Base-by-base conservation (phyloP, 2,329 filamentous ascomycete species). In the Alternaria hordeiaustralica region DNA sequence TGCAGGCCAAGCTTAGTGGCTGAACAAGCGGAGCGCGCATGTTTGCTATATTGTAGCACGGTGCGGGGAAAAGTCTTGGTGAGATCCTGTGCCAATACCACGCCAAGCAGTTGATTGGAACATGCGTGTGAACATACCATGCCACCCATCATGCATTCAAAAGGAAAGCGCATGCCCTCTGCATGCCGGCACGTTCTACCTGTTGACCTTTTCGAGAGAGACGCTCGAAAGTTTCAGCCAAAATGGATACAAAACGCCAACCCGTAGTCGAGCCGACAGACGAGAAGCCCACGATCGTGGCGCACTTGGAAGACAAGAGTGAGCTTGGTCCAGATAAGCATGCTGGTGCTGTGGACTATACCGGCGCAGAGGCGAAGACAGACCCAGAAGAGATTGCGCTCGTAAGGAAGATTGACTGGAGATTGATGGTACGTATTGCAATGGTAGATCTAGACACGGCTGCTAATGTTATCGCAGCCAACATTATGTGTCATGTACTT, bases 401-500 rank as follows among this genome's bases (percentile, higher is more conserved):
- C 9, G 77, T 79, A 33, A 64, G 71, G 56, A 78, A 78, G 57
- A 69, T 79, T 12, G 77, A 79, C 53, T 70, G 67, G 66, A 66
- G 74, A 41, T 65, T 79, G 7, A 78, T 78, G 71, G 73, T 75
- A 64, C 13, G 61, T 46, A 26, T 30, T 30, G 5, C 43, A 1
- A 11, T 13, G 15, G 13, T 4, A 33, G 13, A 36, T 20, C 12
- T 4, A 9, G 15, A 11, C 2, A n/a, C 4, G n/a, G 4, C 13
- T 8, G 20, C 44, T 61, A 23, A 63, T 33, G 13, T 25, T 1
- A 4, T 4, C 11, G 20, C 9, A 77, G 80, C 82, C 83, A 2
- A 81, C 76, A 10, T 58, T 82, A 25, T 81, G 78, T 61, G 71
- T 69, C 5, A 83, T 84, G 82, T 84, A 83, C 51, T 84, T 78